These are phyloP conservation scores for Entonaema liquescens DNA, from an alignment of 495 filamentous ascomycete species.

Conservation along the genomic window DNA sequence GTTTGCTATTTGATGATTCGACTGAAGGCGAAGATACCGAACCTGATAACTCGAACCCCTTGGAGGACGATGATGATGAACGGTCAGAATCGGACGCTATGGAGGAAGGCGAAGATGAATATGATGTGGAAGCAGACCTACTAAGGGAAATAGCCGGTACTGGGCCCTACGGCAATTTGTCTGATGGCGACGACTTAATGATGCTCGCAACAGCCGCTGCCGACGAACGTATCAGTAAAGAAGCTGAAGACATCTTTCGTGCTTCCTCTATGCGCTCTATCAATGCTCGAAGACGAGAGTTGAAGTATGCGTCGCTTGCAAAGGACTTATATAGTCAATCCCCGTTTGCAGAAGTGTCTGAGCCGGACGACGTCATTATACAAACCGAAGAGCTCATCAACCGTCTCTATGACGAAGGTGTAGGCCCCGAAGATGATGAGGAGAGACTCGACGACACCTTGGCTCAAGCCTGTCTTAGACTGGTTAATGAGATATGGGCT, in stretches of 20 bases:
- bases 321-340: slow-evolving; percentile 60
- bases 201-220: slow-evolving; percentile 58
- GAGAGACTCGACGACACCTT: slow-evolving; percentile 64
- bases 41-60: slow-evolving; percentile 30
- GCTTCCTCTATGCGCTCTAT: slow-evolving; percentile 53
- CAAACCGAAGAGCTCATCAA: slow-evolving; percentile 62
- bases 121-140: slow-evolving; percentile 41
- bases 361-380: slow-evolving; percentile 63
- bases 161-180: slow-evolving; percentile 27
- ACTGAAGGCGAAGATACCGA: slow-evolving; percentile 46
- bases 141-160: slow-evolving; percentile 40
- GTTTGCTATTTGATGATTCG: slow-evolving; percentile 41
- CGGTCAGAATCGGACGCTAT: slow-evolving; percentile 52
- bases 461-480: slow-evolving; percentile 61
- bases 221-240: slow-evolving; percentile 53
- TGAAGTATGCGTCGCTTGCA: slow-evolving; percentile 58
- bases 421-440: slow-evolving; percentile 61
- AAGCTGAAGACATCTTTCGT: slow-evolving; percentile 56
- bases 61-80: slow-evolving; percentile 43
- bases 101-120: slow-evolving; percentile 44
- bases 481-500: slow-evolving; percentile 67
- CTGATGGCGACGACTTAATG: slow-evolving; percentile 53
- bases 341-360: slow-evolving; percentile 54
- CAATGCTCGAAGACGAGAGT: slow-evolving; percentile 45
- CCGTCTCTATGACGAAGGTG: slow-evolving; percentile 65